These are phyloP conservation scores for Akanthomyces dipterigenus DNA, from an alignment of 2,329 filamentous ascomycete species.

Conservation along the genomic window DNA sequence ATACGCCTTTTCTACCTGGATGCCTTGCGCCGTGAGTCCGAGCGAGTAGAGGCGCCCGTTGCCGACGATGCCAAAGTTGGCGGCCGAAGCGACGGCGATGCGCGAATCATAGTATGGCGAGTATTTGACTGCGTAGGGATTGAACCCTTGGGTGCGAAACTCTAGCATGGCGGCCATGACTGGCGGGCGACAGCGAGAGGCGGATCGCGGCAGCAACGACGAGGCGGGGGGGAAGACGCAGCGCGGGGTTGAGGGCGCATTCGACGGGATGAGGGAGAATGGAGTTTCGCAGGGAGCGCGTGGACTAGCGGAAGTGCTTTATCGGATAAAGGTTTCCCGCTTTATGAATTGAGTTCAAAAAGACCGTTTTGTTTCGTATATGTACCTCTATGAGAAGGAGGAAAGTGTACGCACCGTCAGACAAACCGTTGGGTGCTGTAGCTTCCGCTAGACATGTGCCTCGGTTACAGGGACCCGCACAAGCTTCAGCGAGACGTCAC, in stretches of 20 bases:
- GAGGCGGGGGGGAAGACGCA: neutral
- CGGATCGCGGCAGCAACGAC: neutral
- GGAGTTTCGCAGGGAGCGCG: neutral
- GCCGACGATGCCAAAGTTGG: conserved; percentile 95
- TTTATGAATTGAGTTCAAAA: neutral
- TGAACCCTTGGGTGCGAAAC: conserved; percentile 87
- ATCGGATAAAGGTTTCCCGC: neutral
- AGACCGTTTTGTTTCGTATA: neutral
- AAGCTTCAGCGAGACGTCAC: conserved; percentile 7
- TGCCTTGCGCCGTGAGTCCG: conserved; percentile 73
- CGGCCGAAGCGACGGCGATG: conserved; percentile 80
- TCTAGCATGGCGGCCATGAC: conserved; percentile 70
- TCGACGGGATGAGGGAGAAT: neutral
- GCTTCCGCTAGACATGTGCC: conserved; percentile 25
- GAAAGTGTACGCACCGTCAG: neutral
- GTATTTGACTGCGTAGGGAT: conserved; percentile 96
- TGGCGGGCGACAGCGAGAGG: conserved; percentile 13
- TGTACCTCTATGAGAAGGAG: neutral
- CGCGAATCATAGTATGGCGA: conserved; percentile 96
- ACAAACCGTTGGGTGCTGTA: neutral
- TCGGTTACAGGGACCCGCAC: conserved; percentile 21
- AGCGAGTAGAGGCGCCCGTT: conserved; percentile 88
- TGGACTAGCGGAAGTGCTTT: neutral
- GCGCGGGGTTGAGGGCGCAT: neutral
- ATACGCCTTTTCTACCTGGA: conserved; percentile 77